phyloP scores from a whole-genome alignment of 192 early-diverging fungal species.

The Thamnidium elegans region DNA sequence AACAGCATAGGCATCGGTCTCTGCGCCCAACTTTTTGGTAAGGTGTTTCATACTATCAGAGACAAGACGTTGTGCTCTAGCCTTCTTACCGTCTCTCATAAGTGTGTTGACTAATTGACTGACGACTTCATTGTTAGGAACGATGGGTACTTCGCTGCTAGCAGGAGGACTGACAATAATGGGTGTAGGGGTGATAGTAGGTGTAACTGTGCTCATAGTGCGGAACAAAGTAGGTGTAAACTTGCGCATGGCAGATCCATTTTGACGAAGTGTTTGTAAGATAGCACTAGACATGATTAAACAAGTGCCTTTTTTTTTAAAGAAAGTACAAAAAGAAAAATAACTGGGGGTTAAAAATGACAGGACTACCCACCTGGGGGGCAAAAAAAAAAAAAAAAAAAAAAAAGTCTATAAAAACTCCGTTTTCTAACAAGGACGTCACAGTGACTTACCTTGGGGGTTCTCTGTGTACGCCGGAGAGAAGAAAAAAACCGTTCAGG shows the following conservation, averaged over 20 bases:
- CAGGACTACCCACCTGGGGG: background rate
- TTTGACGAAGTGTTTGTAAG: constrained; percentile 12
- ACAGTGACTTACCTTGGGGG: too few species aligned
- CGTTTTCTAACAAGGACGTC: too few species aligned
- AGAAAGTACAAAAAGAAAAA: background rate
- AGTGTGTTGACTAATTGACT: constrained; percentile 84
- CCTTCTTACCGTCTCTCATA: constrained; percentile 92
- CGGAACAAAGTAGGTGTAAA: background rate
- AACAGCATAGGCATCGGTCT: constrained; percentile 59
- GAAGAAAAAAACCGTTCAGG: too few species aligned
- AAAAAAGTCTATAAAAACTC: too few species aligned
- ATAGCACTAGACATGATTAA: constrained; percentile 4
- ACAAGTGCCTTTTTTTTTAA: background rate
- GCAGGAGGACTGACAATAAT: background rate
- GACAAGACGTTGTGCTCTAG: constrained; percentile 65
- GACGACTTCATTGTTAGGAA: constrained; percentile 59
- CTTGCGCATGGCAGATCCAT: background rate
- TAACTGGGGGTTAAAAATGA: constrained; percentile 3
- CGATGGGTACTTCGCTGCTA: background rate
- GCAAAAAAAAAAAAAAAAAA: too few species aligned
- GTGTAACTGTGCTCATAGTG: constrained; percentile 10
- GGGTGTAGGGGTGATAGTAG: background rate
- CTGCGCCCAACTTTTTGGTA: constrained; percentile 40
- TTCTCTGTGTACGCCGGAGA: too few species aligned
- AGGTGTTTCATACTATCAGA: constrained; percentile 68